A percentile compares a stretch with the other conserved stretches of the same genome.
These are phyloP conservation scores for Pisolithus marmoratus DNA, from an alignment of 768 basidiomycete species.

Conservation along the genomic window DNA sequence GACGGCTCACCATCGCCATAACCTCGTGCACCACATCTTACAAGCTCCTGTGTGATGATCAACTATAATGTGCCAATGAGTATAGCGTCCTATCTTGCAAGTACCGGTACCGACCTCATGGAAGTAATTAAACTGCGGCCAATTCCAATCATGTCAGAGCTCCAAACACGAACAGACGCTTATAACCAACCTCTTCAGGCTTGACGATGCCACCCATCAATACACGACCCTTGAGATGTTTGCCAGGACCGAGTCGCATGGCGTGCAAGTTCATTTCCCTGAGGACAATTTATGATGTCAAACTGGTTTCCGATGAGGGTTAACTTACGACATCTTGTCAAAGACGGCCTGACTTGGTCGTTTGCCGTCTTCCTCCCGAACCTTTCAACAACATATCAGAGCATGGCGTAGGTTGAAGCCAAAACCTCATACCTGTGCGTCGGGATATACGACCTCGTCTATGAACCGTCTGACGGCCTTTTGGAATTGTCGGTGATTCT, in stretches of 20 bases:
- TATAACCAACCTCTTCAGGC: constrained; percentile 56
- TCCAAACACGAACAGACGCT: constrained; percentile 2
- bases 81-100: not conserved
- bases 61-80: constrained; percentile 29
- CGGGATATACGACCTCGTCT: constrained; percentile 55
- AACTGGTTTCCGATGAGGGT: not conserved
- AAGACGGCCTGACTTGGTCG: constrained; percentile 71
- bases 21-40: constrained; percentile 49
- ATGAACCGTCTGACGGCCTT: constrained; percentile 52
- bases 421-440: constrained; percentile 26
- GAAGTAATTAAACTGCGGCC: constrained; percentile 57
- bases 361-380: constrained; percentile 87
- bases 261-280: constrained; percentile 74
- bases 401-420: constrained; percentile 16
- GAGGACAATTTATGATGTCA: not conserved
- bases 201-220: constrained; percentile 71
- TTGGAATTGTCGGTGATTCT: constrained; percentile 48
- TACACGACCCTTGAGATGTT: constrained; percentile 72
- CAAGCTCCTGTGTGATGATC: constrained; percentile 61
- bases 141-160: constrained; percentile 10
- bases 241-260: constrained; percentile 89
- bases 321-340: constrained; percentile 70
- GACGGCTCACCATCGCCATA: constrained; percentile 53
- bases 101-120: constrained; percentile 53
- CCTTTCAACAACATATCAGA: constrained; percentile 24